Evolutionary conservation across 805 yeast genomes (phyloP).

Genomic region (Yarrowia bubula): DNA sequence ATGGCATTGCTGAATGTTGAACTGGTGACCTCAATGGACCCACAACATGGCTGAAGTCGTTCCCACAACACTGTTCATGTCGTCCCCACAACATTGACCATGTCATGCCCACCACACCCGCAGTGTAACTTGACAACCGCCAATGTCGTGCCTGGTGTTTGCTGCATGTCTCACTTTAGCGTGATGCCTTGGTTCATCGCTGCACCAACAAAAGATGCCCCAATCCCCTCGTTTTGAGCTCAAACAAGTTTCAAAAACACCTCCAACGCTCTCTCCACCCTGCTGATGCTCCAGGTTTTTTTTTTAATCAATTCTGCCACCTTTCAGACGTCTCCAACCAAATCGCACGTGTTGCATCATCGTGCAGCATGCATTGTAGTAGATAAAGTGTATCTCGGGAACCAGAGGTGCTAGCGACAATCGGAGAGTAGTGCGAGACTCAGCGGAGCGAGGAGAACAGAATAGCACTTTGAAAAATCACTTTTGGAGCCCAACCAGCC

Average conservation of each 20-base stretch:
- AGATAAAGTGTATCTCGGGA: neutral
- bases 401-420: neutral
- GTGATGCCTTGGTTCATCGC: constrained; percentile 1
- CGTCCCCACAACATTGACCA: neutral
- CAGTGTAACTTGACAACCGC: neutral
- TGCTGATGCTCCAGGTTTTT: too few species aligned
- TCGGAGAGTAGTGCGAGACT: neutral
- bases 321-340: neutral
- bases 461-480: neutral
- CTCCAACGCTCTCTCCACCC: neutral
- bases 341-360: constrained; percentile 1
- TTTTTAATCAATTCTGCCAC: too few species aligned
- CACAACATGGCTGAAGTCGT: too few species aligned
- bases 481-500: too few species aligned
- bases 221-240: neutral
- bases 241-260: neutral
- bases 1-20: too few species aligned
- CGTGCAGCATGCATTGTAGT: neutral
- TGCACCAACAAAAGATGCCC: neutral
- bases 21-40: too few species aligned
- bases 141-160: neutral
- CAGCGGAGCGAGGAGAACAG: neutral
- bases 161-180: constrained; percentile 22
- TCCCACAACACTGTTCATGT: neutral
- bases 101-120: neutral